These are phyloP conservation scores for Solanum megistacrolobum DNA, from an alignment of 257 asterid species.

Conservation along the genomic window DNA sequence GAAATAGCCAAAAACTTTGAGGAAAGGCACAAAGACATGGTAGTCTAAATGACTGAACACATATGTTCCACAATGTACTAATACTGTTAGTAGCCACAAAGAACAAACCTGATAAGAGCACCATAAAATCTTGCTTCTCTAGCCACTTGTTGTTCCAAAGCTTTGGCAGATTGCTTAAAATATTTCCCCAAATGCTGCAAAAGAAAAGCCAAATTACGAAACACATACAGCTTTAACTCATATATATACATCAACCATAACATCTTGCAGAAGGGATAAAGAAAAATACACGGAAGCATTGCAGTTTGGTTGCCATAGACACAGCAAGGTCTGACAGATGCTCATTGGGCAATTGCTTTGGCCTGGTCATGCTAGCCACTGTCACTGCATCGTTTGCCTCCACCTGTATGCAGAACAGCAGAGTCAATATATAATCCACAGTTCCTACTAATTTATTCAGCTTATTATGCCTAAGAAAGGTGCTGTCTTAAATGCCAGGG, in stretches of 20 bases:
- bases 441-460: background rate
- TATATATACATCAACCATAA: background rate
- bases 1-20: background rate
- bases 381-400: constrained; percentile 94
- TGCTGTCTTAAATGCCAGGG: background rate
- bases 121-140: constrained; percentile 98
- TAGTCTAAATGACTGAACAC: background rate
- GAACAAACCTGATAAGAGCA: constrained; percentile 80
- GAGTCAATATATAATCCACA: background rate
- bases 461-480: background rate
- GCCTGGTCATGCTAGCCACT: constrained; percentile 94
- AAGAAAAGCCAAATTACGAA: background rate
- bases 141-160: constrained; percentile 69
- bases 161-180: constrained; percentile 90
- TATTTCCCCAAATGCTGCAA: constrained; percentile 88
- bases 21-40: background rate
- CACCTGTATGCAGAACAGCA: constrained; percentile 40
- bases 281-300: constrained; percentile 71
- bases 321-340: constrained; percentile 87
- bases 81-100: background rate
- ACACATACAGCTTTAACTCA: background rate
- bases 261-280: background rate
- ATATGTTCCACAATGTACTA: background rate
- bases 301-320: constrained; percentile 88
- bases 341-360: constrained; percentile 82